Evolutionary conservation across 2,329 filamentous ascomycete genomes (phyloP), one percentile per base, ranked within the genome.

Genomic region (Harringtonia lauricola): DNA sequence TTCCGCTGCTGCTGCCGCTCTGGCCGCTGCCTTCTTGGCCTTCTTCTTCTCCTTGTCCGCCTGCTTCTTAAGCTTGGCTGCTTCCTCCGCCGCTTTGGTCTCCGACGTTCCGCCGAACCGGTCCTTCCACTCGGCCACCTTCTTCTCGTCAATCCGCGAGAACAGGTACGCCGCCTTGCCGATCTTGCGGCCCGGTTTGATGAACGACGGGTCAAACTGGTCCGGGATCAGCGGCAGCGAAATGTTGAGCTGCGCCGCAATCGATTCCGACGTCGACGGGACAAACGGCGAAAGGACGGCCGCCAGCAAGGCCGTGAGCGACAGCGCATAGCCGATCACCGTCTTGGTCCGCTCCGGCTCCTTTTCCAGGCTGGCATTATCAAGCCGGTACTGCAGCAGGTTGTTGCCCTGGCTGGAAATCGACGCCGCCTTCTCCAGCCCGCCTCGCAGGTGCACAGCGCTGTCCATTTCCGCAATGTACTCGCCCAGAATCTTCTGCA

Each of bases 231-330:
- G 72, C 62, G 55, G 75, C 64, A 47, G 70, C 49, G 82, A 60
- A 50, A 43, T 34, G 37, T 42, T 51, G 24, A 96, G 74, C 66
- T 95, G 90, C 49, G 75, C 64, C 51, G 86, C 76, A 53, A 95
- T 95, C 28, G 78, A 77, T 47, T 72, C 72, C 4, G 83, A 72
- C 9, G 83, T 89, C n/a, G 74, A 73, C 34, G 87, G 88, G 71
- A 95, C 86, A 65, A 90, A 95, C 0, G 89, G 89, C 42, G 79
- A 77, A 45, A 89, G 75, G 36, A 95, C 66, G 43, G 78, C 81
- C 19, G 88, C 85, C 39, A 94, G 72, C 28, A 95, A 79, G 57
- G 90, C 79, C 43, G 90, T 79, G 51, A 89, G 76, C 65, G 94
- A 94, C 47, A 94, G 70, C 1, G 83, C 86, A n/a, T 88, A 69